Conservation (phyloP, 495 filamentous ascomycete genomes). For the Annulohypoxylon bovei region DNA sequence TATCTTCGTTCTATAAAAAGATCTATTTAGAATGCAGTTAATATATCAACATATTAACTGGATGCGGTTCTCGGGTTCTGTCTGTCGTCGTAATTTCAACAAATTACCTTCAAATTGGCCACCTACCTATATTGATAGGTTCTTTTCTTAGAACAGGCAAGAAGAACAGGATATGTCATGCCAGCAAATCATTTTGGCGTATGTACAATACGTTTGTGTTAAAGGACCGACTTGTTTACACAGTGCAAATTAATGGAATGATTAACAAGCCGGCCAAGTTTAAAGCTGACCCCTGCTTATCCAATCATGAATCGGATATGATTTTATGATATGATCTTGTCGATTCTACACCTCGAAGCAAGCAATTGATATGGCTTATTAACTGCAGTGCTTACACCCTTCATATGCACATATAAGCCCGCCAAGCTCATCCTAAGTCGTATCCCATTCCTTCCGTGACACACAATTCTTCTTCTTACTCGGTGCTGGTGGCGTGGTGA, state of each 20-base stretch:
- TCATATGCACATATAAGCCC: background rate
- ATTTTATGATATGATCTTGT: background rate
- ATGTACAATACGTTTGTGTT: background rate
- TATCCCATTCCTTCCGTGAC: background rate
- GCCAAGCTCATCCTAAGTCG: background rate
- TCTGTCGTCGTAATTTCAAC: no score
- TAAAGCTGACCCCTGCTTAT: background rate
- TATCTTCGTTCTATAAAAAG: no score
- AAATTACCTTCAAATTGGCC: no score
- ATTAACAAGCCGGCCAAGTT: background rate
- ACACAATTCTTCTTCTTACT: background rate
- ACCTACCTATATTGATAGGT: no score
- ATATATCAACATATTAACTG: no score
- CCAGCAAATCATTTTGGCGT: background rate
- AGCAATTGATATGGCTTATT: background rate
- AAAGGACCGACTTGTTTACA: background rate
- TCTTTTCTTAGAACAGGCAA: background rate
- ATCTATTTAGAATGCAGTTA: no score
- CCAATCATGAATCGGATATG: background rate
- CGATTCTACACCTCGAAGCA: background rate
- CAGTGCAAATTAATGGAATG: background rate
- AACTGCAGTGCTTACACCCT: background rate
- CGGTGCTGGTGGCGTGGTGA: background rate
- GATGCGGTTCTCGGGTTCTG: no score
- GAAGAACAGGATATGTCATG: background rate